Conservation (phyloP, 108 stramenopile species). For the Aurantiochytrium sp. region DNA sequence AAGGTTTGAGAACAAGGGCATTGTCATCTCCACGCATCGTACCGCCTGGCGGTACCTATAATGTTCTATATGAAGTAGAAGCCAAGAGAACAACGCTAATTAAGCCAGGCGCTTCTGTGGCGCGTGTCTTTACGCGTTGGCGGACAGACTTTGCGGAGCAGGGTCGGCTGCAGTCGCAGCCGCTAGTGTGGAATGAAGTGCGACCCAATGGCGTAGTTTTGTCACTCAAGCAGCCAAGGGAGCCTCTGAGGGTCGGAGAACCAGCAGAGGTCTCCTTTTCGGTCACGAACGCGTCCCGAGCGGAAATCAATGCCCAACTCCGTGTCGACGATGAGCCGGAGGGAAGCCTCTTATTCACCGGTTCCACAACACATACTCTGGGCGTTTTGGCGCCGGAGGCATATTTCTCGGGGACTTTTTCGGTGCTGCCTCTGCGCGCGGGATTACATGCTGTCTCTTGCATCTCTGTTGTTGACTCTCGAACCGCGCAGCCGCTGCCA, state of each 20-base stretch:
- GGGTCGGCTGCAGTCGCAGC: background rate
- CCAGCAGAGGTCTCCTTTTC: background rate
- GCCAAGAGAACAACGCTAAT: background rate
- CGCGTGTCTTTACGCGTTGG: background rate
- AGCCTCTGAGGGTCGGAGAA: background rate
- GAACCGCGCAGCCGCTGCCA: background rate
- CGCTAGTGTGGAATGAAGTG: background rate
- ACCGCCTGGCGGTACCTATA: background rate
- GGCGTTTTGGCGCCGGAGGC: background rate
- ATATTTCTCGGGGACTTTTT: background rate
- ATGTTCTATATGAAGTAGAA: background rate
- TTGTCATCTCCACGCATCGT: background rate
- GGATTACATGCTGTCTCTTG: background rate
- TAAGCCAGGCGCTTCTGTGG: background rate
- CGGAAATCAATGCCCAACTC: background rate
- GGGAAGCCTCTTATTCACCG: background rate
- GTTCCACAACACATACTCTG: background rate
- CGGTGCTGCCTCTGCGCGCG: background rate
- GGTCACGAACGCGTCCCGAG: background rate
- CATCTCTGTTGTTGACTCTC: background rate
- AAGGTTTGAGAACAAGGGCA: background rate
- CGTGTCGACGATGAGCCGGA: background rate
- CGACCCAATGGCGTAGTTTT: background rate
- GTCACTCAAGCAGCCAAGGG: background rate
- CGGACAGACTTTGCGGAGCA: constrained; percentile 10